phyloP scores from a whole-genome alignment of 1,284 basidiomycete genomes.

The Tetrapyrgos nigripes region DNA sequence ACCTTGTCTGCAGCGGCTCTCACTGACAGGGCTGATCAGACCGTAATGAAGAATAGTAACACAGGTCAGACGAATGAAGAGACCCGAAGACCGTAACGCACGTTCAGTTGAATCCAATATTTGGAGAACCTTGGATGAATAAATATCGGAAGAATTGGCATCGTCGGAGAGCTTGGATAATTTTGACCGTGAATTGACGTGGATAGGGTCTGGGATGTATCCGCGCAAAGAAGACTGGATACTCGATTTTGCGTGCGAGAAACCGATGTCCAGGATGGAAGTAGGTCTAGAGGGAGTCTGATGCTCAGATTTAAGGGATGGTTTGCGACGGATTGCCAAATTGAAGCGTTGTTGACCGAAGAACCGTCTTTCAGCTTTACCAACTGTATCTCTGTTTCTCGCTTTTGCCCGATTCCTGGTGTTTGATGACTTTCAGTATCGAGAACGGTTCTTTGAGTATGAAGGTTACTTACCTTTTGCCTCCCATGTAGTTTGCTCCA shows the following conservation, averaged over 20 bases:
- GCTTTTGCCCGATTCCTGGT: slow-evolving; percentile 61
- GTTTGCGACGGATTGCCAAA: slow-evolving; percentile 38
- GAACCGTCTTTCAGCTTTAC: slow-evolving; percentile 56
- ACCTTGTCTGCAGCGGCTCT: slow-evolving; percentile 48
- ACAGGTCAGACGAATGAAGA: slow-evolving; percentile 6
- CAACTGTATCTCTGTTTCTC: slow-evolving; percentile 53
- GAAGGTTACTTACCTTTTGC: slow-evolving; percentile 48
- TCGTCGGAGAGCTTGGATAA: slow-evolving; percentile 17
- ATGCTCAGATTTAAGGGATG: slow-evolving; percentile 19
- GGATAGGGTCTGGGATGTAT: slow-evolving; percentile 35
- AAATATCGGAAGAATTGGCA: slow-evolving; percentile 14
- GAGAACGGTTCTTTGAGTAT: no score
- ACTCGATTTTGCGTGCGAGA: slow-evolving; percentile 40
- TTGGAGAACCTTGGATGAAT: slow-evolving; percentile 41
- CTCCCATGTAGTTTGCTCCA: slow-evolving; percentile 70
- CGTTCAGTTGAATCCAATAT: slow-evolving; percentile 45
- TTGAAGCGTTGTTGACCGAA: slow-evolving; percentile 63
- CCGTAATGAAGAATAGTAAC: slow-evolving; percentile 1
- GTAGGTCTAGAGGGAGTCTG: not conserved
- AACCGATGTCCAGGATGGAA: slow-evolving; percentile 25
- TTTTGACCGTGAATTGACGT: slow-evolving; percentile 19
- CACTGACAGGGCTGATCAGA: slow-evolving; percentile 43
- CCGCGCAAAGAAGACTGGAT: slow-evolving; percentile 8
- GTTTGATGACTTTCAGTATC: not conserved
- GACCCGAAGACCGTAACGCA: slow-evolving; percentile 16